A percentile compares a stretch with the other conserved stretches of the same genome.
phyloP scores from a whole-genome alignment of 1,139 yeast genomes.

The Candida tetrigidarum region DNA sequence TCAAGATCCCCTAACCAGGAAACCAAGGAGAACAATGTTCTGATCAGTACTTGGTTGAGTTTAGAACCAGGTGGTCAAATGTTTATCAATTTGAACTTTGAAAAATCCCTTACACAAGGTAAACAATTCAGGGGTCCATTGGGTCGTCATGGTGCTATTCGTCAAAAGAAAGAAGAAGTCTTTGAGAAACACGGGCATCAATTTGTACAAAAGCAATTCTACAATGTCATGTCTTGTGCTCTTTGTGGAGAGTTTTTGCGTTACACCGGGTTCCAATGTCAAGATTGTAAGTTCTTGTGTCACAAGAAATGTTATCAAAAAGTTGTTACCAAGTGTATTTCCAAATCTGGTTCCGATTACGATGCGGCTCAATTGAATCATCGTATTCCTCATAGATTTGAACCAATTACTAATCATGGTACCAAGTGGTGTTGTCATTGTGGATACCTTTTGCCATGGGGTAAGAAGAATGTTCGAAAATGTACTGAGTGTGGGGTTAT shows the following conservation, averaged over 20 bases:
- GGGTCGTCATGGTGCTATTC: constrained; percentile 98
- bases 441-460: constrained; percentile 95
- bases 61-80: constrained; percentile 96
- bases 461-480: constrained; percentile 90
- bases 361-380: constrained; percentile 94
- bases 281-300: constrained; percentile 92
- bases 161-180: constrained; percentile 93
- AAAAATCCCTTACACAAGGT: constrained; percentile 60
- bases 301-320: constrained; percentile 94
- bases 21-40: constrained; percentile 32
- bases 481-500: constrained; percentile 95
- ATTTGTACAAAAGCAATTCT: constrained; percentile 93
- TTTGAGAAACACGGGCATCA: constrained; percentile 97
- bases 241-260: constrained; percentile 94
- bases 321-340: constrained; percentile 94
- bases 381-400: constrained; percentile 96
- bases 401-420: constrained; percentile 87
- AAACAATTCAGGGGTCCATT: constrained; percentile 70
- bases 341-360: constrained; percentile 82
- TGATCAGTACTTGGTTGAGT: constrained; percentile 84
- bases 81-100: constrained; percentile 75
- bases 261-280: constrained; percentile 95
- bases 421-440: constrained; percentile 99
- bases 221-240: constrained; percentile 96
- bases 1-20: constrained; percentile 12